A percentile compares a stretch with the other conserved stretches of the same genome.
Evolutionary conservation across 2,329 filamentous ascomycete species (phyloP).

Genomic region (Stachybotrys echinatus): DNA sequence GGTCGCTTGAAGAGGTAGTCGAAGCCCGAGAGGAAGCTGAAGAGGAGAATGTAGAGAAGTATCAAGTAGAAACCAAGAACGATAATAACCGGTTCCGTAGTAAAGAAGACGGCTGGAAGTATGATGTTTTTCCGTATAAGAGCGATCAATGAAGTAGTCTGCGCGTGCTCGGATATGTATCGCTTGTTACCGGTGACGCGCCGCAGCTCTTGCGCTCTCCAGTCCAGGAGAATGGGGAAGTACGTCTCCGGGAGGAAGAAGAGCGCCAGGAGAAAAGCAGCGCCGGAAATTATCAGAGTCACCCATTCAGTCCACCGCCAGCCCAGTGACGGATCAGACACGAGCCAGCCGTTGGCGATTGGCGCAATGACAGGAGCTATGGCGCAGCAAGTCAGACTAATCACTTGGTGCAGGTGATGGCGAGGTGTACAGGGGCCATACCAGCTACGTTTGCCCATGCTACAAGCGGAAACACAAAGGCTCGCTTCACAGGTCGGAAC

Average conservation of each 20-base stretch:
- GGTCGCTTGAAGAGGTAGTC: constrained; percentile 45
- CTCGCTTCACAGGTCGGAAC: too few species aligned
- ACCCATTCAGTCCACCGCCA: constrained; percentile 45
- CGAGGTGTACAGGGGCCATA: too few species aligned
- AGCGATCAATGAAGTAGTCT: constrained; percentile 27
- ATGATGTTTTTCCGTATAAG: constrained; percentile 29
- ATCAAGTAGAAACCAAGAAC: constrained; percentile 39
- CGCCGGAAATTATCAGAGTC: constrained; percentile 27
- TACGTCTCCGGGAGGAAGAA: constrained; percentile 46
- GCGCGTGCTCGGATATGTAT: constrained; percentile 40
- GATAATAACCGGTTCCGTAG: constrained; percentile 40
- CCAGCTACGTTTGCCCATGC: too few species aligned
- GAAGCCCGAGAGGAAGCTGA: constrained; percentile 43
- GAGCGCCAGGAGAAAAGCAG: constrained; percentile 26
- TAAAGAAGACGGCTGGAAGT: constrained; percentile 35
- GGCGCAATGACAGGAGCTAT: constrained; percentile 36
- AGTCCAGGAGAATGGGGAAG: constrained; percentile 35
- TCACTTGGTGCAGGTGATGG: too few species aligned
- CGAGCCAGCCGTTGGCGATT: constrained; percentile 39
- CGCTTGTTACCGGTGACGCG: constrained; percentile 35
- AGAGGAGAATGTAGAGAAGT: constrained; percentile 39
- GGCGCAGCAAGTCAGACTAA: too few species aligned
- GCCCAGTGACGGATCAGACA: constrained; percentile 23
- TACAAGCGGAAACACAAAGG: too few species aligned
- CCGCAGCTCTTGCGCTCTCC: constrained; percentile 36